A percentile compares a stretch with the other conserved stretches of the same genome.
Conservation (phyloP, 345 rosid species). For the Salix viminalis region DNA sequence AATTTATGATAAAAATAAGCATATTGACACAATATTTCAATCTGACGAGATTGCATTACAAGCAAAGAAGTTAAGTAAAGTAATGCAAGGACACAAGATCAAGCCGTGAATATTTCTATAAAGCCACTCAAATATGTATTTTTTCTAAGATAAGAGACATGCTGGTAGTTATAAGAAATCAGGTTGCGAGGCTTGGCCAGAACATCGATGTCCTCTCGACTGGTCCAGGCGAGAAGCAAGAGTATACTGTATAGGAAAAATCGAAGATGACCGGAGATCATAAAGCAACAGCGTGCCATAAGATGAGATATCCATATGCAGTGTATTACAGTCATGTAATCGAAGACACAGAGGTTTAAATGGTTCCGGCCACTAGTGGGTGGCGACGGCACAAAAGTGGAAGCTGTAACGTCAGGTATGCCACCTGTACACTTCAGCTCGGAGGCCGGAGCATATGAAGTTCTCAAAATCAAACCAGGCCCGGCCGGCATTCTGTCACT, state of each 20-base stretch:
- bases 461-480: slow-evolving; percentile 5
- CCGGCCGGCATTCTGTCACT: neutral
- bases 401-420: neutral
- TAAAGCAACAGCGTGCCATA: neutral
- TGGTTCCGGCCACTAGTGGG: neutral
- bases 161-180: too few relatives aligned
- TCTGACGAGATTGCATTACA: too few relatives aligned
- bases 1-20: too few relatives aligned
- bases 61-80: too few relatives aligned
- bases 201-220: neutral
- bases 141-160: too few relatives aligned
- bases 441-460: neutral
- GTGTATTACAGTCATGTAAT: neutral
- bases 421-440: neutral
- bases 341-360: neutral
- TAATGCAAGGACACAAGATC: too few relatives aligned
- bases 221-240: neutral
- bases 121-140: too few relatives aligned
- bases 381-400: neutral
- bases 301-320: slow-evolving; percentile 2
- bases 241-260: neutral
- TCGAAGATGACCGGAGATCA: neutral
- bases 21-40: too few relatives aligned
- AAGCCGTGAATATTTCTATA: too few relatives aligned
- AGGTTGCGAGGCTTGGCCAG: neutral